A percentile compares a stretch with the other conserved stretches of the same genome.
phyloP scores from a whole-genome alignment of 2,329 filamentous ascomycete genomes.

The Metarhizium robertsii region DNA sequence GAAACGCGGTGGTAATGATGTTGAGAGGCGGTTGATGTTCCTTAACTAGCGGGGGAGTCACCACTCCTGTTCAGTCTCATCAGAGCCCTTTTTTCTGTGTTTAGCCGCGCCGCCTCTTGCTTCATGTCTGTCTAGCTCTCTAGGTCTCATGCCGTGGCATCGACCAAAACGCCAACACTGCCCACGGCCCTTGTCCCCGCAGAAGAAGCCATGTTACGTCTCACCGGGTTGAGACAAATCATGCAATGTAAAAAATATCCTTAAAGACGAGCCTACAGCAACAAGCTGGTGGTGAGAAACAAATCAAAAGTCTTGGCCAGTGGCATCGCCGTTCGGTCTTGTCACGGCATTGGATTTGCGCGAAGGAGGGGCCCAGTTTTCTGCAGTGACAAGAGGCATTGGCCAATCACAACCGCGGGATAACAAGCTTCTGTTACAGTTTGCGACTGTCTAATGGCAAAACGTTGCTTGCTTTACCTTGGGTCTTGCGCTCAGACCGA shows the following conservation, averaged over 20 bases:
- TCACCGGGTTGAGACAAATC: slow-evolving; percentile 1
- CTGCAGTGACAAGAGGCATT: neutral
- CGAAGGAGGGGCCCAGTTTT: neutral
- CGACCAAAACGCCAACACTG: too few species aligned
- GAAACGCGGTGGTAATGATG: neutral
- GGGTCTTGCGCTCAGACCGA: slow-evolving; percentile 2
- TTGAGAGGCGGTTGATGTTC: too few species aligned
- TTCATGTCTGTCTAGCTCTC: too few species aligned
- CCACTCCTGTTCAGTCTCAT: neutral
- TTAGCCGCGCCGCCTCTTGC: neutral
- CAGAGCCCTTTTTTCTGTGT: neutral
- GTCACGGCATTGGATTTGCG: neutral
- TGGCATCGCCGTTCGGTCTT: neutral
- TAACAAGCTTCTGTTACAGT: slow-evolving; percentile 4
- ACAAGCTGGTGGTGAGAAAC: neutral
- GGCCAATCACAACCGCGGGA: slow-evolving; percentile 5
- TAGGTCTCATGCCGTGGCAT: too few species aligned
- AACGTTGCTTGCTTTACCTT: slow-evolving; percentile 1
- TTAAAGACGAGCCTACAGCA: neutral
- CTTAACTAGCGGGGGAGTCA: neutral
- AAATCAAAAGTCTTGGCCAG: neutral
- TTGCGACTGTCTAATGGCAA: slow-evolving; percentile 5
- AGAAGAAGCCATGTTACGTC: neutral
- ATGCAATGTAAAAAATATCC: neutral
- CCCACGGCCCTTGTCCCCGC: neutral